Base-by-base conservation (phyloP, 176 grass and related monocot genomes). In the Aechmea fasciata region DNA sequence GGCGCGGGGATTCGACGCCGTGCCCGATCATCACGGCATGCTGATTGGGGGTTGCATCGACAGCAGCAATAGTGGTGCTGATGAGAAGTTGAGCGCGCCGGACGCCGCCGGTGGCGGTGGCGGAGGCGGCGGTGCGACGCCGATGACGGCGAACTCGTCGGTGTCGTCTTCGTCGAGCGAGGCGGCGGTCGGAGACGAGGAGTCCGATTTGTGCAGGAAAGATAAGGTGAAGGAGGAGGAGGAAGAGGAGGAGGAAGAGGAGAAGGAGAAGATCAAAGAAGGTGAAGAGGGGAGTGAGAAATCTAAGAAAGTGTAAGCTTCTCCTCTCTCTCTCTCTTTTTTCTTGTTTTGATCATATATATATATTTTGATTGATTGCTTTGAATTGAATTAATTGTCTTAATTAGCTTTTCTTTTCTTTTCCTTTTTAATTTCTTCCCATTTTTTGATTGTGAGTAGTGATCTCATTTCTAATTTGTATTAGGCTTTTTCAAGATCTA, bases 111-210 rank as follows among this genome's bases (percentile, higher is more conserved):
- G 24, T 61, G 19, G 9, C 68, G n/a, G 10, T 20, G 13, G 19
- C 13, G 51, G 15, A 47, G 47, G 78, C 65, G 79, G 71, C 2
- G 77, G 81, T 1, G 73, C 48, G 41, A 61, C 64, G 49, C 91
- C 91, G 50, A 24, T 73, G 14, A 95, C 93, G 25, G 86, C 93
- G 11, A 92, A 92, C 83, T 97, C 93, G 6, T 96, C 89, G 2
- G 83, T 90, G 78, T 90, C 86, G 0, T 90, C 81, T 1, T 90
- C 86, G 20, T 97, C 89, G 1, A 92, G 73, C 50, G 92, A 96
- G 73, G 85, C 78, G 0, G 85, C 71, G 2, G 88, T 75, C 1
- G 78, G 77, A 10, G 84, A 87, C 18, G 89, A 80, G 66, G 82
- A 88, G 13, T 87, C 82, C 12, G 67, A 25, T 10, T 63, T 54